phyloP scores from a whole-genome alignment of 2,329 filamentous ascomycete genomes.

The Stachybotrys chartarum region DNA sequence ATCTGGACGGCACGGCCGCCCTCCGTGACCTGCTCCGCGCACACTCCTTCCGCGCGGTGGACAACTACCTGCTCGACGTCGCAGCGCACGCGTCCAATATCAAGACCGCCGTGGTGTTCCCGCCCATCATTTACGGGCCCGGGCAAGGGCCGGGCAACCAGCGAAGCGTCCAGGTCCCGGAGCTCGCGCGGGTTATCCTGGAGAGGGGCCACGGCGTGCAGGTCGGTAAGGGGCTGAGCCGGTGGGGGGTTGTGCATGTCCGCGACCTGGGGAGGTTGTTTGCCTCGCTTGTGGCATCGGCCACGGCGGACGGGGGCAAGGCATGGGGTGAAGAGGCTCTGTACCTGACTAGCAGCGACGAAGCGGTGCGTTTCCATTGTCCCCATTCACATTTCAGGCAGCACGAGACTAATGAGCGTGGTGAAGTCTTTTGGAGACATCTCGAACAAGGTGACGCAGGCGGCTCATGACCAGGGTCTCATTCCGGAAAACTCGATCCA shows the following conservation, averaged over 20 bases:
- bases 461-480: slow-evolving; percentile 16
- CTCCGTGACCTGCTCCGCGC: slow-evolving; percentile 17
- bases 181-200: slow-evolving; percentile 24
- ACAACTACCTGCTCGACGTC: slow-evolving; percentile 27
- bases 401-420: neutral
- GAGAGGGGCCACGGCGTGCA: slow-evolving; percentile 21
- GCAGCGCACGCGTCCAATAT: slow-evolving; percentile 15
- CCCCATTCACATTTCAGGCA: too few species aligned
- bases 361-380: slow-evolving; percentile 13
- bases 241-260: slow-evolving; percentile 29
- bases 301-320: slow-evolving; percentile 14
- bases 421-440: slow-evolving; percentile 21
- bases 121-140: slow-evolving; percentile 31
- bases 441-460: slow-evolving; percentile 16
- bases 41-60: slow-evolving; percentile 22
- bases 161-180: slow-evolving; percentile 33
- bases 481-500: slow-evolving; percentile 16
- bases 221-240: slow-evolving; percentile 23
- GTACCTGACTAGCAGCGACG: slow-evolving; percentile 23
- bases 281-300: slow-evolving; percentile 16
- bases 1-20: slow-evolving; percentile 18
- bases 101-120: slow-evolving; percentile 26
- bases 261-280: slow-evolving; percentile 23
- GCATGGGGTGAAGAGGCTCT: slow-evolving; percentile 32
- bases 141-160: slow-evolving; percentile 29